These are phyloP conservation scores for Licmophora abbreviata DNA, from an alignment of 108 stramenopile genomes.

Conservation along the genomic window DNA sequence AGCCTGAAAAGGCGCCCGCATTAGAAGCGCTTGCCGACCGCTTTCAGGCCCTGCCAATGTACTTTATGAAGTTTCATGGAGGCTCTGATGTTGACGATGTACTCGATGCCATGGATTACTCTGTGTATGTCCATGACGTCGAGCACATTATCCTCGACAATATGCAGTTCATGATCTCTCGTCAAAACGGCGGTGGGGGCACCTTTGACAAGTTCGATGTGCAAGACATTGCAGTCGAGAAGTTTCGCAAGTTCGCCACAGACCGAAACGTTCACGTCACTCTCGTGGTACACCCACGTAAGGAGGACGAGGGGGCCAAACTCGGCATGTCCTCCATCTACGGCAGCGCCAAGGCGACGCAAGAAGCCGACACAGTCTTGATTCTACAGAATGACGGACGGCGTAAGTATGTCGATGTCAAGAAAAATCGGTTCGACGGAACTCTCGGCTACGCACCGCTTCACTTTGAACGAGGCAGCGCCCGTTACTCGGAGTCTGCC, in stretches of 20 bases:
- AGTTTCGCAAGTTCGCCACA: slow-evolving; percentile 96
- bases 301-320: slow-evolving; percentile 81
- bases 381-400: slow-evolving; percentile 89
- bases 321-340: slow-evolving; percentile 84
- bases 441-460: slow-evolving; percentile 74
- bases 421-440: slow-evolving; percentile 97
- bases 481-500: slow-evolving; percentile 57
- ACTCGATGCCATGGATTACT: slow-evolving; percentile 96
- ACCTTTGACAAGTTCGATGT: slow-evolving; percentile 81
- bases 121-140: slow-evolving; percentile 88
- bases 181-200: slow-evolving; percentile 21
- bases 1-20: slow-evolving; percentile 20
- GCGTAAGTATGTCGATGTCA: slow-evolving; percentile 89
- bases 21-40: slow-evolving; percentile 69
- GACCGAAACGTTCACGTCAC: slow-evolving; percentile 92
- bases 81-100: slow-evolving; percentile 90
- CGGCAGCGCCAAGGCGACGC: slow-evolving; percentile 97
- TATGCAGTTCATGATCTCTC: slow-evolving; percentile 97
- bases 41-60: slow-evolving; percentile 83
- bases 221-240: slow-evolving; percentile 91
- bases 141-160: slow-evolving; percentile 94
- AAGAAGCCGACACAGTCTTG: slow-evolving; percentile 98
- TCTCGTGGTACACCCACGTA: slow-evolving; percentile 95
- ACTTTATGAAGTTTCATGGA: slow-evolving; percentile 95
- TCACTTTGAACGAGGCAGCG: slow-evolving; percentile 66